These are phyloP conservation scores for Medicago lupulina DNA, from an alignment of 306 rosid species.

Conservation along the genomic window DNA sequence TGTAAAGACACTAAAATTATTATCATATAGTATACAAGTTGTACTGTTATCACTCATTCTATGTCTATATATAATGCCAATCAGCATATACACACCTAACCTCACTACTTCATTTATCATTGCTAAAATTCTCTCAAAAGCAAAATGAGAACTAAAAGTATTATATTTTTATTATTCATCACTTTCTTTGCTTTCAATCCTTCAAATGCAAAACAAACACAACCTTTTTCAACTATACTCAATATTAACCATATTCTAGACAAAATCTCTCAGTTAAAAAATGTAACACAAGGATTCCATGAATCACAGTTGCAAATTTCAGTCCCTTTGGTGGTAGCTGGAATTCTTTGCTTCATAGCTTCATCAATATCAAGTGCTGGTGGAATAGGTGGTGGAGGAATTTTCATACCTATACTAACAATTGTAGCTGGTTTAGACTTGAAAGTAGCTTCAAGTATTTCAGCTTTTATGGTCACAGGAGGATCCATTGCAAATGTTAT, in stretches of 20 bases:
- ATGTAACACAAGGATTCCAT: slow-evolving; percentile 27
- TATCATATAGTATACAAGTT: not conserved
- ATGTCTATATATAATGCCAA: slow-evolving; percentile 42
- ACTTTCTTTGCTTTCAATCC: slow-evolving; percentile 41
- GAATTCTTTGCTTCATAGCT: slow-evolving; percentile 67
- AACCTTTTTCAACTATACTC: slow-evolving; percentile 49
- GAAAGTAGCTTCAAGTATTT: slow-evolving; percentile 77
- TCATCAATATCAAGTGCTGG: slow-evolving; percentile 87
- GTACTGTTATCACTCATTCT: not conserved
- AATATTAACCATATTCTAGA: slow-evolving; percentile 38
- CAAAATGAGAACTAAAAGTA: slow-evolving; percentile 45
- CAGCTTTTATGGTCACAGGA: slow-evolving; percentile 98
- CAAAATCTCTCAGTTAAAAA: slow-evolving; percentile 44
- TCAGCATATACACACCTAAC: slow-evolving; percentile 7
- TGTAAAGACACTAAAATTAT: not conserved
- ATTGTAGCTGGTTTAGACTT: slow-evolving; percentile 78
- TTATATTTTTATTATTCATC: slow-evolving; percentile 47
- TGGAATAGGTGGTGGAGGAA: slow-evolving; percentile 90
- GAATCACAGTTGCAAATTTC: slow-evolving; percentile 47
- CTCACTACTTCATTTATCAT: not conserved
- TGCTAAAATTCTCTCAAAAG: slow-evolving; percentile 20
- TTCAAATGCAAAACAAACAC: slow-evolving; percentile 62
- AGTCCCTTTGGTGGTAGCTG: slow-evolving; percentile 56
- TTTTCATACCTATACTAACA: slow-evolving; percentile 76
- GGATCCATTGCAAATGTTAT: slow-evolving; percentile 84